phyloP scores from a whole-genome alignment of 345 rosid genomes.

The Dimocarpus longan region DNA sequence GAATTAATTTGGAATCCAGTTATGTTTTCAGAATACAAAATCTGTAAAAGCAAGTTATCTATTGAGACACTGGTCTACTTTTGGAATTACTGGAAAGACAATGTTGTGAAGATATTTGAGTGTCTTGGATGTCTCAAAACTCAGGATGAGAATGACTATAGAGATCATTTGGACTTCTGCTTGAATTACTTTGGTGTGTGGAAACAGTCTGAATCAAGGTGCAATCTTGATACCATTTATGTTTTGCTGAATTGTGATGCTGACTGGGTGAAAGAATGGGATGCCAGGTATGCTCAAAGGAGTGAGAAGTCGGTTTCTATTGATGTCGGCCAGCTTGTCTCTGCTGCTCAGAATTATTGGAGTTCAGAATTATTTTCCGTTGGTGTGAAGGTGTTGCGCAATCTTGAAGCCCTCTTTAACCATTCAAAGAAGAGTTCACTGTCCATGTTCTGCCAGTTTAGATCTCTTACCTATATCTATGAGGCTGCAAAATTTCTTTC shows the following conservation, averaged over 20 bases:
- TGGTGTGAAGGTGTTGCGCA: constrained; percentile 36
- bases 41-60: constrained; percentile 22
- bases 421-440: constrained; percentile 11
- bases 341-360: constrained; percentile 41
- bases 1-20: constrained; percentile 24
- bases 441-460: constrained; percentile 27
- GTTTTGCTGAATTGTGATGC: constrained; percentile 37
- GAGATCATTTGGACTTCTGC: constrained; percentile 40
- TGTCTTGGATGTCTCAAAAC: constrained; percentile 21
- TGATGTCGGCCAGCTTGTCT: constrained; percentile 31
- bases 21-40: constrained; percentile 19
- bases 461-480: constrained; percentile 26
- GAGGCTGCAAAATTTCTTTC: constrained; percentile 41
- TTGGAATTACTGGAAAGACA: constrained; percentile 56
- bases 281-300: background rate
- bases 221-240: constrained; percentile 22
- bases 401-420: constrained; percentile 30
- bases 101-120: constrained; percentile 27
- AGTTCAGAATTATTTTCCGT: constrained; percentile 39
- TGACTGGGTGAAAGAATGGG: constrained; percentile 36
- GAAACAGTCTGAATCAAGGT: constrained; percentile 17
- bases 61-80: constrained; percentile 43
- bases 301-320: constrained; percentile 23
- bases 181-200: constrained; percentile 50
- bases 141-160: background rate